Base-by-base conservation (phyloP, 768 basidiomycete genomes). In the Psilocybe cubensis region DNA sequence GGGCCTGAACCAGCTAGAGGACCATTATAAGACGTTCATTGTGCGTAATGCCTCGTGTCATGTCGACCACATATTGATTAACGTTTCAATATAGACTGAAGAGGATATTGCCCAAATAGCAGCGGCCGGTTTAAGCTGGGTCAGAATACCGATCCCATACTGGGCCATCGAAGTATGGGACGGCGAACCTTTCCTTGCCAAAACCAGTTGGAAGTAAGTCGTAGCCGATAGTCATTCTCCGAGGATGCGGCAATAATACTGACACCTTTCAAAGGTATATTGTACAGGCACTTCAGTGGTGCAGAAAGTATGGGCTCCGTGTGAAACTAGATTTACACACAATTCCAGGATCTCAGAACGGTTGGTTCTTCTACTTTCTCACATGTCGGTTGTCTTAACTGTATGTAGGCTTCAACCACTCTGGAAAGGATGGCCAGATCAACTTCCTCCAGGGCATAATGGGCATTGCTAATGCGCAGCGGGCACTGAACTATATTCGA, bases 101-200 rank as follows among this genome's bases (percentile, higher is more conserved):
- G 76, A 91, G 74, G 94, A 96, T 74, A 86, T 96, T 59, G 94
- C 94, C 33, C 79, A 88, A 68, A 96, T 97, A 58, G 92, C 94
- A 43, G 89, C 84, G 12, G 94, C 92, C 18, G 95, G 94, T 11
- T 73, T 96, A 55, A 94, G 92, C 74, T 96, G 90, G 87, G 76
- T 95, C 55, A 82, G 92, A 10, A 67, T 95, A 18, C 91, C 92
- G 1, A 83, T 95, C 42, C 90, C 92, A 2, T 95, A 83, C 74
- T 96, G 94, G 94, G 89, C 89, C 2, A 84, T 94, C 62, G 88
- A 90, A 56, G 70, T 57, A 4, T 85, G 84, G 77, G 73, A 77
- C n/a, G 83, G 81, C 43, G 92, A 96, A 69, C 93, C 94, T 12
- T 94, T 89, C 78, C 76, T 94, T 12, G 83, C 82, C 8, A 79